phyloP scores from a whole-genome alignment of 1,284 basidiomycete species.

The Irpex rosettiformis region DNA sequence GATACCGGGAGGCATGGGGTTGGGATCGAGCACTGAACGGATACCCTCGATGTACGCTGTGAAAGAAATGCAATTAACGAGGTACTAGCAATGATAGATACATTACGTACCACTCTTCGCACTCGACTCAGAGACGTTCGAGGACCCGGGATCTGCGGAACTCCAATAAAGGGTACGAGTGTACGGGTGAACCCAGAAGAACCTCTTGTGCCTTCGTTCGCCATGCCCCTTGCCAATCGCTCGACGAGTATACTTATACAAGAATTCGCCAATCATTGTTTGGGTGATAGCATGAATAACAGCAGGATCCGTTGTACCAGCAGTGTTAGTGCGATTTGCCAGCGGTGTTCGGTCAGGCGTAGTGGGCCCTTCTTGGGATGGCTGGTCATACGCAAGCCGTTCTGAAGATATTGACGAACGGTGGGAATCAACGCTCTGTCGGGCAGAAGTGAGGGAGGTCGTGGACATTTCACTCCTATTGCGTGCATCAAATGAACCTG shows the following conservation, averaged over 20 bases:
- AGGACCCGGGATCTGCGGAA: slow-evolving; percentile 87
- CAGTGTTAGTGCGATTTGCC: slow-evolving; percentile 18
- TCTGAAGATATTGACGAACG: slow-evolving; percentile 80
- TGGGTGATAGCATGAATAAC: slow-evolving; percentile 97
- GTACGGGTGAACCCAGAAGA: slow-evolving; percentile 99
- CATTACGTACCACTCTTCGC: slow-evolving; percentile 88
- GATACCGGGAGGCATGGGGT: slow-evolving; percentile 90
- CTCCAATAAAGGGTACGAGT: slow-evolving; percentile 99
- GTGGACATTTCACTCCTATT: slow-evolving; percentile 57
- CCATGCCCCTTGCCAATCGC: slow-evolving; percentile 91
- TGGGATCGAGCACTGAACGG: slow-evolving; percentile 85
- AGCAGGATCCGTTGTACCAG: slow-evolving; percentile 71
- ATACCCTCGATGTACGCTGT: slow-evolving; percentile 97
- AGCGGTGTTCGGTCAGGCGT: slow-evolving; percentile 31
- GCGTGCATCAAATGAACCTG: slow-evolving; percentile 40
- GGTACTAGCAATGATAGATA: slow-evolving; percentile 12
- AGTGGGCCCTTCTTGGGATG: slow-evolving; percentile 27
- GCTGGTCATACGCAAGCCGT: slow-evolving; percentile 43
- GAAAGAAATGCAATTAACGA: slow-evolving; percentile 16
- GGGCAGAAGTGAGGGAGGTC: slow-evolving; percentile 59
- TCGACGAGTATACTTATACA: slow-evolving; percentile 96
- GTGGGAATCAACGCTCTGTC: slow-evolving; percentile 61
- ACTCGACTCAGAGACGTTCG: slow-evolving; percentile 84
- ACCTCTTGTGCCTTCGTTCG: slow-evolving; percentile 89
- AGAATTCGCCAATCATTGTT: slow-evolving; percentile 99